Evolutionary conservation across 108 stramenopile species (phyloP), one percentile per base, ranked within the genome.

Genomic region (Ochromonas danica): DNA sequence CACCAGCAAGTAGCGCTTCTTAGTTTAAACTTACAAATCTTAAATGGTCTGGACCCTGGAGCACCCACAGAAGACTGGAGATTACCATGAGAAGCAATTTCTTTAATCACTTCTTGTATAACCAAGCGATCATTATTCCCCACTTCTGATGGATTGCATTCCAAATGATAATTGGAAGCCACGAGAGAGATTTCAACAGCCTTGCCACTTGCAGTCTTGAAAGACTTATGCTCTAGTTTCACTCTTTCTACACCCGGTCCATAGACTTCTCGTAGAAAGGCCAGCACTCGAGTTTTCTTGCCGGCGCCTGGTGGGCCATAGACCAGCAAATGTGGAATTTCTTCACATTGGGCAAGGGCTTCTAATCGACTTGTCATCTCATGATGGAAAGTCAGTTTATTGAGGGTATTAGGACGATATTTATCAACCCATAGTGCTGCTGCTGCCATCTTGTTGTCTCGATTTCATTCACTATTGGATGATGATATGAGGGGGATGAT

Each of bases 361-460:
- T 14, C 22, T 65, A 89, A 51, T 28, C 95, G 89, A 36, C 83
- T 63, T 17, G 94, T 90, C 31, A 96, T 88, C 27, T 85, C 88
- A 31, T 79, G 83, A 85, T 96, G 94, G 80, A 94, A 95, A 71
- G 91, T 82, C 57, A 96, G 85, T 79, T 92, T 91, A n/a, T 79
- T 82, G 70, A 99, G 86, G 10, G 91, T 81, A 62, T 81, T 88
- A 0, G 98, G 97, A 40, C 98, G 93, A 83, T 99, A 92, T 84
- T 97, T 97, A 84, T 99, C 98, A 2, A 99, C 94, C 98, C 98
- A 99, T 71, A 99, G n/a, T n/a, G n/a, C n/a, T n/a, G n/a, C n/a
- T n/a, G n/a, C n/a, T n/a, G n/a, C n/a, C n/a, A n/a, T n/a, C n/a
- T n/a, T n/a, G n/a, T n/a, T n/a, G n/a, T n/a, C n/a, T n/a, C n/a